phyloP scores from a whole-genome alignment of 495 filamentous ascomycete genomes.

The Neurospora africana region DNA sequence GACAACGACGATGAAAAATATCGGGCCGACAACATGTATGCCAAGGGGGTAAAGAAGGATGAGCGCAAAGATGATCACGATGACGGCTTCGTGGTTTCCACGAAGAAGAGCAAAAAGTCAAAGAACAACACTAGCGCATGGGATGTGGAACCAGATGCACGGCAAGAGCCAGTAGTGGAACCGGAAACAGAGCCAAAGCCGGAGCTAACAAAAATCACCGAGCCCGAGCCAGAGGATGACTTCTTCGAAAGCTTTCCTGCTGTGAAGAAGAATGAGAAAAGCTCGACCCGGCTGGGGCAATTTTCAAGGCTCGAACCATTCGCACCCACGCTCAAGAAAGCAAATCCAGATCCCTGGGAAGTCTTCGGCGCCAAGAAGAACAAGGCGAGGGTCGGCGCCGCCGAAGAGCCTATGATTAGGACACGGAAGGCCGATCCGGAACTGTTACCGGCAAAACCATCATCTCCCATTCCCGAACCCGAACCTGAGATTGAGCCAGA shows the following conservation, averaged over 20 bases:
- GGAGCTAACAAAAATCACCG: conserved; percentile 8
- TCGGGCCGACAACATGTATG: conserved; percentile 6
- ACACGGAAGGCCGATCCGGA: conserved; percentile 1
- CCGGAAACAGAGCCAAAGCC: conserved; percentile 24
- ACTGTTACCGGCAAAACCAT: neutral
- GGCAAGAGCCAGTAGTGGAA: conserved; percentile 14
- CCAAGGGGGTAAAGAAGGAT: conserved; percentile 4
- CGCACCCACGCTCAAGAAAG: neutral
- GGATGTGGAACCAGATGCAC: conserved; percentile 19
- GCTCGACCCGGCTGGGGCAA: conserved; percentile 13
- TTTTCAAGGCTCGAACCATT: neutral
- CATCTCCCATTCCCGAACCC: neutral
- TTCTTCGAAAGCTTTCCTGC: conserved; percentile 9
- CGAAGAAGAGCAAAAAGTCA: conserved; percentile 28
- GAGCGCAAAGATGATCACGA: conserved; percentile 19
- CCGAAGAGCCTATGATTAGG: conserved; percentile 9
- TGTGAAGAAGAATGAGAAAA: conserved; percentile 20
- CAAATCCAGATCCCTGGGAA: conserved; percentile 6
- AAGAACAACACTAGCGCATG: conserved; percentile 21
- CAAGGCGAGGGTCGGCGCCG: conserved; percentile 20
- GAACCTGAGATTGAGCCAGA: conserved; percentile 2
- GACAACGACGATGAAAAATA: conserved; percentile 10
- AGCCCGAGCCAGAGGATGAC: conserved; percentile 9
- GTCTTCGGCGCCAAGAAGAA: conserved; percentile 14
- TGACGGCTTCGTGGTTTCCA: conserved; percentile 19